Evolutionary conservation across 1,284 basidiomycete species (phyloP), one percentile per base, ranked within the genome.

Genomic region (Melampsora larici-populina): DNA sequence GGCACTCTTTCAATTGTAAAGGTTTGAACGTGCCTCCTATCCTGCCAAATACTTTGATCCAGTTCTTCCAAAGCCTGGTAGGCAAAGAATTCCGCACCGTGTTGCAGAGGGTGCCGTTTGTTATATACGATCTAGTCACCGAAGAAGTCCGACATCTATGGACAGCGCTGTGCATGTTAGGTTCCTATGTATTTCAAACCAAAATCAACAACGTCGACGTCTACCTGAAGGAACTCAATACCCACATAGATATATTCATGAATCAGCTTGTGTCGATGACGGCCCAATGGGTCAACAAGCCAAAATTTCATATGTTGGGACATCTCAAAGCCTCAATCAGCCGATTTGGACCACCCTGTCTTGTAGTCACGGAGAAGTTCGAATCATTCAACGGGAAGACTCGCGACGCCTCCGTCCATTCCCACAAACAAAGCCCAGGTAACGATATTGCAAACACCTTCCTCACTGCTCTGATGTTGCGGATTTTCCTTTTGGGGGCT

Each of bases 271-370:
- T 81, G 0, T 69, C 43, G 0, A 84, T 83, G 82, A 83, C 82
- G 1, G 70, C 70, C 4, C 80, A 78, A 0, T 85, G 84, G 85
- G 84, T 85, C 72, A 85, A 86, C 74, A 86, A 86, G 74, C 83
- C 84, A 0, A 86, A 86, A 72, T 86, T 83, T 48, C 81, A 82
- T 51, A 74, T 82, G 17, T 13, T 83, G 2, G 48, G 79, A 0
- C 82, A 83, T 24, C 71, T 83, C 15, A 55, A 74, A 7, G 48
- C 66, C 0, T 79, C 82, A 29, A 72, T 82, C 13, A 2, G 5
- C 2, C 13, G 24, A 1, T 72, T 48, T 72, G 60, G 70, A 5
- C 70, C 60, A 24, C 31, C 70, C 4, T 46, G 58, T 9, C 33
- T 63, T 1, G 58, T 72, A 29, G 2, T 60, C 3, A 63, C 70